These are phyloP conservation scores for Pinus tabuliformis DNA, from an alignment of 75 land plant species.

Conservation along the genomic window DNA sequence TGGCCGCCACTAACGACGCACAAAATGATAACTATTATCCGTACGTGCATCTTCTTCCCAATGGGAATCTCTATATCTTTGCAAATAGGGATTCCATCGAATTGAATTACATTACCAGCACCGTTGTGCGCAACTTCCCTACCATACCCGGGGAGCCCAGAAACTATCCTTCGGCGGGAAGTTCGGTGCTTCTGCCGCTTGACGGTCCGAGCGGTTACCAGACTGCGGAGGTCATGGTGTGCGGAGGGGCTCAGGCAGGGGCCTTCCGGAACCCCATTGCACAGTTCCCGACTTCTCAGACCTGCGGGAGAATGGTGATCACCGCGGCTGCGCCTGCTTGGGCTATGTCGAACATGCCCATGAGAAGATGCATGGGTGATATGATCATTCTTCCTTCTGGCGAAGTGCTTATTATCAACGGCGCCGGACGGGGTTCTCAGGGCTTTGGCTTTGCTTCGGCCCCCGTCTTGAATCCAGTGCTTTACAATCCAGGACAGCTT, in stretches of 20 bases:
- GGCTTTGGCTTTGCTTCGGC: conserved; percentile 48
- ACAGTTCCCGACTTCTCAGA: conserved; percentile 20
- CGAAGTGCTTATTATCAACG: conserved; percentile 69
- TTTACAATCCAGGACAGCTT: conserved; percentile 23
- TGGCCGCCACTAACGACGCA: too few species aligned
- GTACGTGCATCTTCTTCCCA: conserved; percentile 18
- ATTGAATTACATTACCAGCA: conserved; percentile 24
- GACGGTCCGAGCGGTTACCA: not conserved
- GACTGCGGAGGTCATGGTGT: conserved; percentile 45
- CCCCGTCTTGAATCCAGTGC: conserved; percentile 50
- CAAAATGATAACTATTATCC: conserved; percentile 28
- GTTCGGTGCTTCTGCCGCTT: conserved; percentile 23
- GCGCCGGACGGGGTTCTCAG: conserved; percentile 46
- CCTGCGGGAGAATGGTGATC: conserved; percentile 53
- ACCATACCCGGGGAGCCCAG: conserved; percentile 26
- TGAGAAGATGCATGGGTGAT: conserved; percentile 49
- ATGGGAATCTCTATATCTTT: conserved; percentile 43
- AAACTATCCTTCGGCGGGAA: conserved; percentile 34
- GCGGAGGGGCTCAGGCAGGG: conserved; percentile 64
- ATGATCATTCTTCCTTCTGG: conserved; percentile 68
- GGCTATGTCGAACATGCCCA: conserved; percentile 39
- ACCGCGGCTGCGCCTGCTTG: conserved; percentile 53
- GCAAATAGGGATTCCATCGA: conserved; percentile 43
- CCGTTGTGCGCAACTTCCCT: conserved; percentile 22
- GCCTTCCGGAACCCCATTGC: conserved; percentile 14